Evolutionary conservation across 1,284 basidiomycete species (phyloP), one percentile per base, ranked within the genome.

Genomic region (Macrocybe sp.): DNA sequence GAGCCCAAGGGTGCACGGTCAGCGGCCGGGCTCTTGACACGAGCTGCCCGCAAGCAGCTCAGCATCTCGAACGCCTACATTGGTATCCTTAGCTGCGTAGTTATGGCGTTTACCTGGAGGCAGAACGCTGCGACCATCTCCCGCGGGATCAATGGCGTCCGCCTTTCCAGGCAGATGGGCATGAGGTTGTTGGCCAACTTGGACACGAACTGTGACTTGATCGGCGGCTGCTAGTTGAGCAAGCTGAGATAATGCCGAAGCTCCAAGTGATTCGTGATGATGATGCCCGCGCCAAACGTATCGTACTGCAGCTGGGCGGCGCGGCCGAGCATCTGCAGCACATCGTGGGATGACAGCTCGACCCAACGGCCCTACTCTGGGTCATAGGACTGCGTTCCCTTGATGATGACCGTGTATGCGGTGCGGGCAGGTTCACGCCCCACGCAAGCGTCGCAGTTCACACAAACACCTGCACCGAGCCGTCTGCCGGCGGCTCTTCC

Each of bases 361-460:
- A 91, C 86, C 97, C 96, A 99, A 7, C 91, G 85, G 22, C 97
- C 97, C 70, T 99, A 97, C 68, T 97, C 95, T 0, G 97, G 97
- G 65, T 97, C 97, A 74, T 99, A 99, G 54, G 99, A 94, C 68
- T 99, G 96, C 0, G 97, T 99, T 33, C 97, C 97, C 67, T 99
- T 99, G 77, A 99, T 98, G 71, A 99, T 95, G 66, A 98, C 96
- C 2, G 93, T 92, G 59, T 99, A n/a, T n/a, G n/a, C n/a, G n/a
- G 97, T 0, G 96, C 96, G 1, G 97, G 97, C 1, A 99, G 71
- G 64, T 99, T 99, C 69, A 99, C 96, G 76, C 97, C 97, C 97
- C 97, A 99, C 0, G 97, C 96, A 10, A 99, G 83, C 0, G 97
- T 99, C 5, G 96, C 97, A 0, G 97, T 99, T 63, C 92, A 97